Conservation (phyloP, 2,329 filamentous ascomycete genomes). For the Lecanosticta acicola region DNA sequence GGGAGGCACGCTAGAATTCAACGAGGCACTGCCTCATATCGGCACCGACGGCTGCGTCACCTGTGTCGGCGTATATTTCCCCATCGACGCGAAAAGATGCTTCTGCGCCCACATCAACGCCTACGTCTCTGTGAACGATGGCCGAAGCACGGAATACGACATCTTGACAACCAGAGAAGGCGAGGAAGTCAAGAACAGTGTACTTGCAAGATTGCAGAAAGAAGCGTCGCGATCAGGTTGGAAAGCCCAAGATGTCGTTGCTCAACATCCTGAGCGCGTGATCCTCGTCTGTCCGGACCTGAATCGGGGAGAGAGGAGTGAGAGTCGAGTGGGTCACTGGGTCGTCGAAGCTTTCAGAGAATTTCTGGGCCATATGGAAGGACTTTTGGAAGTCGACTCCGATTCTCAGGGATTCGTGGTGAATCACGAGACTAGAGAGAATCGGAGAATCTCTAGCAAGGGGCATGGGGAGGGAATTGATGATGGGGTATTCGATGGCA, state of each 20-base stretch:
- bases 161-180: not conserved
- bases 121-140: not conserved
- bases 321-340: too few relatives aligned
- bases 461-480: not conserved
- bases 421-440: not conserved
- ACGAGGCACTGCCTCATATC: constrained; percentile 1
- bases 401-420: not conserved
- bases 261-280: not conserved
- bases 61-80: constrained; percentile 5
- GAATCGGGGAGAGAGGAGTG: too few relatives aligned
- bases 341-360: not conserved
- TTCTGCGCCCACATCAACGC: constrained; percentile 10
- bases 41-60: constrained; percentile 7
- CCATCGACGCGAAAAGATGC: constrained; percentile 1
- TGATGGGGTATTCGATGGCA: not conserved
- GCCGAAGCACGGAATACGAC: too few relatives aligned
- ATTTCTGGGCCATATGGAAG: not conserved
- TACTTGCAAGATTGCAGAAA: not conserved
- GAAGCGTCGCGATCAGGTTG: not conserved
- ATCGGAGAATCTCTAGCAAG: not conserved
- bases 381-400: not conserved
- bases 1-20: too few relatives aligned
- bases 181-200: not conserved
- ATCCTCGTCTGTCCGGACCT: not conserved
- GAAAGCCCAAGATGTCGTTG: not conserved